These are phyloP conservation scores for Paracorniculantispora psalliotae DNA, from an alignment of 2,329 filamentous ascomycete species.

Conservation along the genomic window DNA sequence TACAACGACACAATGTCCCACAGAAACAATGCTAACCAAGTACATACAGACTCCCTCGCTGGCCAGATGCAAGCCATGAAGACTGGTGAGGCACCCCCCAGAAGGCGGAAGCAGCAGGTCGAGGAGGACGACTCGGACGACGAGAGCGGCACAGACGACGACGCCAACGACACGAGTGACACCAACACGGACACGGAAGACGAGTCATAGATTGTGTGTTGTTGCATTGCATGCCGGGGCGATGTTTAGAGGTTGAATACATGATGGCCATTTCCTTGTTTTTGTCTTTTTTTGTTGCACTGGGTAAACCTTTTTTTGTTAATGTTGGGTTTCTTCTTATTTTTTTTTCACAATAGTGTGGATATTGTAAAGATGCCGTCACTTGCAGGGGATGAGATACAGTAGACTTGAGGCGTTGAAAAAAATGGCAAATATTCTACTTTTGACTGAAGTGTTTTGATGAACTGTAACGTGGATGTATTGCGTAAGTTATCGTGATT, in stretches of 20 bases:
- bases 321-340: not conserved
- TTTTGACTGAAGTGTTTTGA: not conserved
- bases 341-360: not conserved
- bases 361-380: not conserved
- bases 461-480: too few relatives aligned
- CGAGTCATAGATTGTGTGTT: constrained; percentile 39
- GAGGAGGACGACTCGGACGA: constrained; percentile 60
- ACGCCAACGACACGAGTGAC: constrained; percentile 60
- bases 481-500: too few relatives aligned
- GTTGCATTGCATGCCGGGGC: not conserved
- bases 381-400: not conserved
- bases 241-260: not conserved
- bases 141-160: constrained; percentile 74
- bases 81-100: constrained; percentile 56
- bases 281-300: too few relatives aligned
- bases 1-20: not conserved
- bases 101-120: constrained; percentile 40
- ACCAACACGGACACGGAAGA: constrained; percentile 66
- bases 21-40: constrained; percentile 20
- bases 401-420: not conserved
- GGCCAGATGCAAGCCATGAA: constrained; percentile 88
- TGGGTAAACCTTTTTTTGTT: not conserved
- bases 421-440: not conserved
- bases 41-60: constrained; percentile 68
- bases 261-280: not conserved